Percentiles rank a stretch among this genome's conserved stretches.
These are phyloP conservation scores for Xylariomycetidae sp. DNA, from an alignment of 2,329 filamentous ascomycete species.

Conservation along the genomic window DNA sequence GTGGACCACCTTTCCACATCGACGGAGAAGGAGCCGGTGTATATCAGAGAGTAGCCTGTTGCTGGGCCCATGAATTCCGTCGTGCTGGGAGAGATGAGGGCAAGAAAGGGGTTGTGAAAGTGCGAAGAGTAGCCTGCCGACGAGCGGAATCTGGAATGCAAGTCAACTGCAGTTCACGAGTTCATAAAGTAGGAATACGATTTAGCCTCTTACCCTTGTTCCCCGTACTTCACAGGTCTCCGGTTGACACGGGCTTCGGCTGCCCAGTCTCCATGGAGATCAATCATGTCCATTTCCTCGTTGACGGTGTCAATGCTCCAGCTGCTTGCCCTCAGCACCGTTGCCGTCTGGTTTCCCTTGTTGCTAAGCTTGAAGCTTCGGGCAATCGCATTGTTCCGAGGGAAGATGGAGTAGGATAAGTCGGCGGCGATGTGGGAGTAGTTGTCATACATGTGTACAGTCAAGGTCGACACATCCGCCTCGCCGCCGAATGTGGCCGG, in stretches of 20 bases:
- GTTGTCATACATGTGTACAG: conserved; percentile 53
- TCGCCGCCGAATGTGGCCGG: conserved; percentile 54
- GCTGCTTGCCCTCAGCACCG: conserved; percentile 51
- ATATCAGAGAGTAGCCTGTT: conserved; percentile 58
- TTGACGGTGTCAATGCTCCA: conserved; percentile 57
- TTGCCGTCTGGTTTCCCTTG: conserved; percentile 44
- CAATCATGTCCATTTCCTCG: conserved; percentile 55
- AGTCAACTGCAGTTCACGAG: neutral
- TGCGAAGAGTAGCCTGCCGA: conserved; percentile 57
- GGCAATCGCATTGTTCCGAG: conserved; percentile 53
- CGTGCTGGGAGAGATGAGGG: conserved; percentile 47
- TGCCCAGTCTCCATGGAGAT: conserved; percentile 57
- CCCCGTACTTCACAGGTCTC: conserved; percentile 50
- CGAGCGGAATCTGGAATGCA: conserved; percentile 47
- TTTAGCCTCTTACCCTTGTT: conserved; percentile 38
- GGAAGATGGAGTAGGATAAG: conserved; percentile 58
- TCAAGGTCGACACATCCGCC: conserved; percentile 51
- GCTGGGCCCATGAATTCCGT: conserved; percentile 56
- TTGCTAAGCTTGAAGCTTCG: conserved; percentile 58
- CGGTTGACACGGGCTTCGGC: conserved; percentile 50
- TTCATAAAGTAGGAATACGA: neutral
- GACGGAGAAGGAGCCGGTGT: conserved; percentile 56
- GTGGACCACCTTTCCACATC: conserved; percentile 58
- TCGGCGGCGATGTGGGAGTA: conserved; percentile 52
- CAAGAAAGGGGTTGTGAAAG: conserved; percentile 59